Base-by-base conservation (phyloP, 768 basidiomycete species). In the Naganishia antarctica region DNA sequence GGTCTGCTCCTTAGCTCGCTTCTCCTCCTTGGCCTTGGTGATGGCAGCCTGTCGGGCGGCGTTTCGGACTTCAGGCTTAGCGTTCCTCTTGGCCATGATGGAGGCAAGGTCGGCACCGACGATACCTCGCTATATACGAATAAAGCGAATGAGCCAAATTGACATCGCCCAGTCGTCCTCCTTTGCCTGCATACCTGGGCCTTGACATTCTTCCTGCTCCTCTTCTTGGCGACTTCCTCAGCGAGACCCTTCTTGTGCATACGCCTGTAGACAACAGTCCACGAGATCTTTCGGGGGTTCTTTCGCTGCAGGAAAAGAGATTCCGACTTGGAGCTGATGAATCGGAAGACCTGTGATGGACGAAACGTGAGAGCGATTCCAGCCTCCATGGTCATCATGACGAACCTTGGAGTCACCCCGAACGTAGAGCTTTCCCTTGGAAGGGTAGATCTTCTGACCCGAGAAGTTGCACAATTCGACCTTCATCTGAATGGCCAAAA, bases 171-270 rank as follows among this genome's bases (percentile, higher is more conserved):
- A 23, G 40, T 25, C 43, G 4, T 31, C 43, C n/a, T 18, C 18
- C 32, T 50, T n/a, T 2, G 6, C 43, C 32, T 15, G 72, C 76
- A 34, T 60, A 78, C 76, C 73, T 76, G 74, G 63, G 91, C 87
- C 84, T 98, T 99, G 76, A 98, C 91, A 69, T 90, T 91, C 80
- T 87, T 87, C 80, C 93, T 89, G 57, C 89, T 89, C 69, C 94
- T 88, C 83, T 96, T 97, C 91, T 98, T 99, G 74, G 92, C 91
- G 60, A 93, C 89, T 81, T 98, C 94, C 82, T 98, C 94, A 57
- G 92, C 92, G 79, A 98, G 86, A 79, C 96, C 96, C 87, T 99
- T 99, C 86, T 94, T 96, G 86, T 98, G 96, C 87, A 96, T 90
- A 73, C 92, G 66, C 63, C 76, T 67, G 76, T 75, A 77, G 23